Percentiles rank a stretch among this genome's conserved stretches.
phyloP scores from a whole-genome alignment of 1,139 yeast species.

The Kodamaea arcana region DNA sequence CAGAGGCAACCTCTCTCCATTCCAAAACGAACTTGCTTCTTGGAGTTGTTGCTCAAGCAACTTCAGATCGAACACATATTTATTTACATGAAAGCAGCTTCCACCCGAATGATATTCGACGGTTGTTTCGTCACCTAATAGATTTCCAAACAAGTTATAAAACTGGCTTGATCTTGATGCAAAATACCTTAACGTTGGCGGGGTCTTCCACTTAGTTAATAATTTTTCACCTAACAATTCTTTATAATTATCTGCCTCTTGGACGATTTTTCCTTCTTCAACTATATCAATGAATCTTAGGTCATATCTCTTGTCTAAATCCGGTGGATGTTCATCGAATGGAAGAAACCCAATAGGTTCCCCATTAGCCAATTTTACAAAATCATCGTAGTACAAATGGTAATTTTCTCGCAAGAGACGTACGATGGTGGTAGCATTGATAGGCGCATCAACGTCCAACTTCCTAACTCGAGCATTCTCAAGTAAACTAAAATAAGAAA shows the following conservation, averaged over 20 bases:
- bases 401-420: conserved; percentile 32
- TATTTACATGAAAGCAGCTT: conserved; percentile 32
- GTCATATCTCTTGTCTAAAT: conserved; percentile 8
- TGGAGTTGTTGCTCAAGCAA: conserved; percentile 23
- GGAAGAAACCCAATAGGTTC: conserved; percentile 36
- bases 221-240: conserved; percentile 14
- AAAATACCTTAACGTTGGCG: conserved; percentile 55
- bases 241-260: conserved; percentile 14
- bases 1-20: conserved; percentile 45
- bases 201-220: conserved; percentile 43
- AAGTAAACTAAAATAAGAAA: conserved; percentile 22
- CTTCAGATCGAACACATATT: conserved; percentile 31
- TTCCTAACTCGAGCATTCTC: conserved; percentile 44
- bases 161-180: conserved; percentile 54
- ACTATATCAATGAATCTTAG: conserved; percentile 3
- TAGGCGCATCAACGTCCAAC: conserved; percentile 46
- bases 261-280: not conserved
- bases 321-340: conserved; percentile 26
- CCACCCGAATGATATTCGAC: conserved; percentile 52
- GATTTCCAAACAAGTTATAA: conserved; percentile 24
- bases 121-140: conserved; percentile 30
- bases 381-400: conserved; percentile 38
- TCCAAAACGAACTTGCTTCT: conserved; percentile 48
- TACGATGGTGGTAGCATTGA: conserved; percentile 36
- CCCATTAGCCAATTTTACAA: conserved; percentile 44